These are phyloP conservation scores for Tieghemostelium lacteum DNA, from an alignment of 78 protist genomes.

Conservation along the genomic window DNA sequence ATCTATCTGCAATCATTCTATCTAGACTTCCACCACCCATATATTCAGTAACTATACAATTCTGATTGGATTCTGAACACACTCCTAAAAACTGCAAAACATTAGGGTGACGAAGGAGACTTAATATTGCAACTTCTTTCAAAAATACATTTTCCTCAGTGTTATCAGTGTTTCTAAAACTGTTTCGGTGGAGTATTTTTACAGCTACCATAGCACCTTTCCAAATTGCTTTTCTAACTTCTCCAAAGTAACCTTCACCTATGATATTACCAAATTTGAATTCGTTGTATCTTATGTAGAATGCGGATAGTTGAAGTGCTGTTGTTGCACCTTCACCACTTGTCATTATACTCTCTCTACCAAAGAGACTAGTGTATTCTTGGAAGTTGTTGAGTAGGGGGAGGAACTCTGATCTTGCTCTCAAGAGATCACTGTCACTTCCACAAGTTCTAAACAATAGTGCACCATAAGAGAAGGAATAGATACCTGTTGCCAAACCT, in stretches of 20 bases:
- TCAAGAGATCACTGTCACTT: slow-evolving; percentile 30
- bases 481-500: background rate
- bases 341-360: slow-evolving; percentile 44
- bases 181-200: slow-evolving; percentile 59
- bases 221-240: slow-evolving; percentile 79
- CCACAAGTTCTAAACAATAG: slow-evolving; percentile 67
- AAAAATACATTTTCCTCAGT: slow-evolving; percentile 67
- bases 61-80: slow-evolving; percentile 62
- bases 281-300: slow-evolving; percentile 50
- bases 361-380: slow-evolving; percentile 69
- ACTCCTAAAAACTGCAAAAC: slow-evolving; percentile 77
- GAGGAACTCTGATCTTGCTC: slow-evolving; percentile 65
- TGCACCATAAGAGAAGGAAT: slow-evolving; percentile 48
- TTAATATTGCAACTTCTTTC: slow-evolving; percentile 71
- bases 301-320: slow-evolving; percentile 70
- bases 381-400: slow-evolving; percentile 62
- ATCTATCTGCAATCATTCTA: slow-evolving; percentile 38
- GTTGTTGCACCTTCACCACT: slow-evolving; percentile 57
- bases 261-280: slow-evolving; percentile 73
- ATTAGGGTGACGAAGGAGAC: slow-evolving; percentile 72
- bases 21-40: slow-evolving; percentile 78
- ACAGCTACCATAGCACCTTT: slow-evolving; percentile 81
- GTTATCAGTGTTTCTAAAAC: slow-evolving; percentile 63
- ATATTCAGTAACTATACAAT: slow-evolving; percentile 77
- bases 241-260: slow-evolving; percentile 82